Conservation (phyloP, 2,329 filamentous ascomycete genomes). For the Colletotrichum cereale region DNA sequence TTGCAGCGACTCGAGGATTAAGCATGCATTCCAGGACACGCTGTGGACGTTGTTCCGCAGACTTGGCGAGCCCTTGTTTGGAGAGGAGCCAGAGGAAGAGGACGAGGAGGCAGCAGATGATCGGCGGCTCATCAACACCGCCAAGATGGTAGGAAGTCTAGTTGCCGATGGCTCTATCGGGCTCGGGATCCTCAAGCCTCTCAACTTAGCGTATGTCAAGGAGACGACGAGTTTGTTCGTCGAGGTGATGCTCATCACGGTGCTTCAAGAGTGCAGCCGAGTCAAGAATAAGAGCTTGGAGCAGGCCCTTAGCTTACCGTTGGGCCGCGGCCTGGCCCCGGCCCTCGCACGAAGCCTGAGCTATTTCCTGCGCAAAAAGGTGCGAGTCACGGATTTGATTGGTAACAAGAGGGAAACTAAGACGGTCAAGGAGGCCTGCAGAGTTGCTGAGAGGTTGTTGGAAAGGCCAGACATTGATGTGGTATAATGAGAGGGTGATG, state of each 20-base stretch:
- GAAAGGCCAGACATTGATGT: conserved; percentile 41
- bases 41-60: conserved; percentile 88
- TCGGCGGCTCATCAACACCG: conserved; percentile 64
- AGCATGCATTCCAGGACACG: conserved; percentile 88
- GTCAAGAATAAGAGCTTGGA: conserved; percentile 52
- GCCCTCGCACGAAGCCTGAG: conserved; percentile 80
- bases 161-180: conserved; percentile 60
- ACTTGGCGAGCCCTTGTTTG: conserved; percentile 84
- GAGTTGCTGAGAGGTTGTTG: conserved; percentile 55
- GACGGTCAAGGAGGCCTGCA: conserved; percentile 62
- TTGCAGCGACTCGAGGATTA: conserved; percentile 79
- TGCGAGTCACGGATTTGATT: conserved; percentile 73
- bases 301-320: conserved; percentile 24
- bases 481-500: neutral
- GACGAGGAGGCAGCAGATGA: conserved; percentile 62
- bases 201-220: conserved; percentile 85
- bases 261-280: conserved; percentile 72
- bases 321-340: conserved; percentile 55
- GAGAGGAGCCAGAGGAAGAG: conserved; percentile 71
- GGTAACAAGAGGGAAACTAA: conserved; percentile 61
- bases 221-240: conserved; percentile 82
- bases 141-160: conserved; percentile 66
- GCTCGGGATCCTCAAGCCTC: conserved; percentile 70
- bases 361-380: conserved; percentile 82
- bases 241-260: conserved; percentile 82